Base-by-base conservation (phyloP, 169 alveolate genomes). In the Eimeria sp. region DNA sequence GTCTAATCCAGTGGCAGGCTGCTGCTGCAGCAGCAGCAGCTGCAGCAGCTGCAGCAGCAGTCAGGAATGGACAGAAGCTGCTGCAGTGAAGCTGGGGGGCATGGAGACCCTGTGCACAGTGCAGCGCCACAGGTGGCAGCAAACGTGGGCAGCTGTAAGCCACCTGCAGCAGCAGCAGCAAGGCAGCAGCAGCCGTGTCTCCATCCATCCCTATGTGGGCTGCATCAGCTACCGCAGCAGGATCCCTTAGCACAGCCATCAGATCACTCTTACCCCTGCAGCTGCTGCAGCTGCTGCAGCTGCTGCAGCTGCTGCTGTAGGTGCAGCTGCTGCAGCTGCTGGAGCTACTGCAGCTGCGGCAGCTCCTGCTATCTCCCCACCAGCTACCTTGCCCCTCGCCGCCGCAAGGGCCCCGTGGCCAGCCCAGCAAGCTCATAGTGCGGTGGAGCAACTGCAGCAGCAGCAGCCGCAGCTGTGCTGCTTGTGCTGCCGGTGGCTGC, bases 121-220 rank as follows among this genome's bases (percentile, higher is more conserved):
- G 76, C 80, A 85, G 40, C 1, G 78, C 80, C 62, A 46, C 80
- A 4, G 18, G n/a, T 8, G 91, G 91, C n/a, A 85, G 64, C 66
- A 62, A 9, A 27, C 78, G 60, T 0, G 91, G 91, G 62, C 77
- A 85, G 91, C 58, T 60, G 91, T 56, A 25, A 14, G 80, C 71
- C 11, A 52, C 80, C 91, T 85, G 91, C 60, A 85, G 91, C 80
- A 85, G 91, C 91, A 85, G 91, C 78, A 85, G 76, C 80, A 85
- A 49, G 33, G 80, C 91, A 25, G 78, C 91, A 58, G 91, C 91
- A 37, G 82, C 66, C 8, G 60, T 85, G 49, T 58, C 91, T 14
- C 66, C 91, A 71, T 85, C 62, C 40, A 64, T 37, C 11, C 80
- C 91, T 62, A 78, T 33, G 46, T 60, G 80, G n/a, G 80, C 23